These are phyloP conservation scores for Pythium sp. DNA, from an alignment of 352 stramenopile genomes.

Conservation along the genomic window DNA sequence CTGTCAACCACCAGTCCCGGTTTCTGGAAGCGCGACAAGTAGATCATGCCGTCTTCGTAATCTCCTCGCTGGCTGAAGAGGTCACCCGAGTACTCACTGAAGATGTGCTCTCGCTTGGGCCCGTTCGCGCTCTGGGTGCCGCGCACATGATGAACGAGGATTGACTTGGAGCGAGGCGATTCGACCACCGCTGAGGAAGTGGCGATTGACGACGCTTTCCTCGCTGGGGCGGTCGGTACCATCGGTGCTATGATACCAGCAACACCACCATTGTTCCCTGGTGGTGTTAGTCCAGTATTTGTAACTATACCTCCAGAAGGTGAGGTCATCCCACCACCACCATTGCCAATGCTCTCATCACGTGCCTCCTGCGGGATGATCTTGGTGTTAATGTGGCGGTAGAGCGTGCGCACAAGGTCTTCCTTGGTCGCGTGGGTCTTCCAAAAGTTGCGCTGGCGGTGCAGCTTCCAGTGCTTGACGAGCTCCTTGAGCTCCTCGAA, in stretches of 20 bases:
- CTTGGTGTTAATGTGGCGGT: slow-evolving; percentile 87
- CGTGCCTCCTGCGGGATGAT: slow-evolving; percentile 67
- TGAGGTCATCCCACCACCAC: slow-evolving; percentile 12
- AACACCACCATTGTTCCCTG: slow-evolving; percentile 10
- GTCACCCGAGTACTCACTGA: slow-evolving; percentile 68
- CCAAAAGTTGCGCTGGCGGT: slow-evolving; percentile 89
- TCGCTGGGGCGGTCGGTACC: slow-evolving; percentile 32
- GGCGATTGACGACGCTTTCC: slow-evolving; percentile 36
- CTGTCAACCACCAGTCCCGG: slow-evolving; percentile 19
- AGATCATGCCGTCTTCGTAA: slow-evolving; percentile 88
- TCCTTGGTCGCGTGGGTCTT: slow-evolving; percentile 89
- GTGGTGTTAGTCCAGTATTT: background rate
- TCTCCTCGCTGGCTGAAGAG: slow-evolving; percentile 82
- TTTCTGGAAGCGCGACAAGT: slow-evolving; percentile 78
- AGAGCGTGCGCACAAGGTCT: slow-evolving; percentile 80
- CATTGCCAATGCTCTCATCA: slow-evolving; percentile 33
- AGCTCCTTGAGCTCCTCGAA: slow-evolving; percentile 92
- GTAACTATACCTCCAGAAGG: slow-evolving; percentile 9
- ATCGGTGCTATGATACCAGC: slow-evolving; percentile 7
- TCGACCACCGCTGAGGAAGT: slow-evolving; percentile 22
- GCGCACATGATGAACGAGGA: slow-evolving; percentile 31
- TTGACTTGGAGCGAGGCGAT: slow-evolving; percentile 54
- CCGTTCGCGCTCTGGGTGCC: slow-evolving; percentile 20
- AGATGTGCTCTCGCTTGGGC: slow-evolving; percentile 46
- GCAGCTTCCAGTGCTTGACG: slow-evolving; percentile 88